Conservation (phyloP, 2,329 filamentous ascomycete genomes). For the Colletotrichum destructivum region DNA sequence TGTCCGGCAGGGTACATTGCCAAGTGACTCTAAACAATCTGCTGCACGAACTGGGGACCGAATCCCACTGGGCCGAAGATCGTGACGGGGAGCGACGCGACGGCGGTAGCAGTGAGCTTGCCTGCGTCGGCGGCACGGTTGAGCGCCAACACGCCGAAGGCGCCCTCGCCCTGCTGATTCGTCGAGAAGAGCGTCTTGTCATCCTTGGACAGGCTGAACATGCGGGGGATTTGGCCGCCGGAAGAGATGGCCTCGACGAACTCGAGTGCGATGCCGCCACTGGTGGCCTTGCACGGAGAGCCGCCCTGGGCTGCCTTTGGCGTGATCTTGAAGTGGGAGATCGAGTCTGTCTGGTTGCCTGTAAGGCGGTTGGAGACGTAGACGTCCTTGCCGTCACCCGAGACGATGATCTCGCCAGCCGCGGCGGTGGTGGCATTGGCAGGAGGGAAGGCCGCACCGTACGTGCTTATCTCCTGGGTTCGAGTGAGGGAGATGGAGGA, state of each 20-base stretch:
- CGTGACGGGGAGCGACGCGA: slow-evolving; percentile 46
- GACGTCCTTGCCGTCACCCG: slow-evolving; percentile 59
- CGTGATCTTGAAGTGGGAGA: slow-evolving; percentile 61
- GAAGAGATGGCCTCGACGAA: slow-evolving; percentile 53
- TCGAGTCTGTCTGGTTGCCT: slow-evolving; percentile 61
- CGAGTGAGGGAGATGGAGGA: slow-evolving; percentile 54
- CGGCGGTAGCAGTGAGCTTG: slow-evolving; percentile 48
- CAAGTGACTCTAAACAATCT: slow-evolving; percentile 43
- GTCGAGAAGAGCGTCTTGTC: slow-evolving; percentile 59
- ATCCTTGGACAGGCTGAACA: slow-evolving; percentile 60
- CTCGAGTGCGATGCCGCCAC: slow-evolving; percentile 50
- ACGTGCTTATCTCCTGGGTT: slow-evolving; percentile 56
- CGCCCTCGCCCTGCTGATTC: slow-evolving; percentile 61
- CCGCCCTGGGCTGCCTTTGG: slow-evolving; percentile 42
- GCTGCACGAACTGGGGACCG: slow-evolving; percentile 54
- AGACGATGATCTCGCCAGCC: slow-evolving; percentile 62
- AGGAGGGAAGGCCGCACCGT: slow-evolving; percentile 51
- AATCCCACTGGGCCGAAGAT: slow-evolving; percentile 49
- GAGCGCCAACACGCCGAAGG: slow-evolving; percentile 53
- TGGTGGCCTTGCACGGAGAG: slow-evolving; percentile 45
- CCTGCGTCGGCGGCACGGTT: slow-evolving; percentile 45
- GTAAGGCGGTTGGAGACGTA: slow-evolving; percentile 68
- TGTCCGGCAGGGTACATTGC: not conserved
- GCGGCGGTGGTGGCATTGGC: slow-evolving; percentile 56
- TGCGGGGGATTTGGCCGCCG: slow-evolving; percentile 59